Conservation (phyloP, 1,139 yeast species). For the Kodamaea derodonti region DNA sequence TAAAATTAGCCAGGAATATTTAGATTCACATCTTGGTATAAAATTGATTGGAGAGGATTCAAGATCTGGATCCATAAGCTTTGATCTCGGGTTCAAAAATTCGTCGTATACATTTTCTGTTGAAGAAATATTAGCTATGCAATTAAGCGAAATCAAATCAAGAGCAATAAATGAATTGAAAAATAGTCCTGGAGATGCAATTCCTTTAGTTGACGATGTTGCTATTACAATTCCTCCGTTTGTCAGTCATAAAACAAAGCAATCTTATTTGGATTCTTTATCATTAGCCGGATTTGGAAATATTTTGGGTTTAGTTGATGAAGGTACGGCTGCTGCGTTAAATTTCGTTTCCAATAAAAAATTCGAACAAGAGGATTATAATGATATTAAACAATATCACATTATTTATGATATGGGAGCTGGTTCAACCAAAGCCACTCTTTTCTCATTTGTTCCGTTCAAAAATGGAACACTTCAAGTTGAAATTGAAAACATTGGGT, state of each 20-base stretch:
- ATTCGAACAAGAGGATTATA: slow-evolving; percentile 31
- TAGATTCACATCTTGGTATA: slow-evolving; percentile 59
- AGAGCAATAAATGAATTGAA: slow-evolving; percentile 54
- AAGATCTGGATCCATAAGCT: slow-evolving; percentile 51
- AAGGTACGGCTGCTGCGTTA: slow-evolving; percentile 86
- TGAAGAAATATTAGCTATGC: slow-evolving; percentile 88
- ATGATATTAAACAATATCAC: slow-evolving; percentile 51
- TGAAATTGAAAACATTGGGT: slow-evolving; percentile 71
- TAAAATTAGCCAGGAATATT: slow-evolving; percentile 41
- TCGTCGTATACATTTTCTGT: slow-evolving; percentile 40
- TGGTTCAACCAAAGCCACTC: slow-evolving; percentile 82
- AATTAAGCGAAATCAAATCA: slow-evolving; percentile 56
- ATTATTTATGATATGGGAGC: slow-evolving; percentile 90
- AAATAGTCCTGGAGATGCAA: slow-evolving; percentile 25
- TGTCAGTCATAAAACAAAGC: slow-evolving; percentile 62
- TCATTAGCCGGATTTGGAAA: slow-evolving; percentile 62
- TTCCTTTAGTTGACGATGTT: slow-evolving; percentile 51
- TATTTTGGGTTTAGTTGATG: slow-evolving; percentile 71
- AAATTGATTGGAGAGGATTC: slow-evolving; percentile 36
- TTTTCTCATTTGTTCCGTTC: slow-evolving; percentile 59
- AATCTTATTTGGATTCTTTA: slow-evolving; percentile 70
- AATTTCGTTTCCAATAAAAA: slow-evolving; percentile 60
- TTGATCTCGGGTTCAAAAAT: slow-evolving; percentile 45
- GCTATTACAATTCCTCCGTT: slow-evolving; percentile 78
- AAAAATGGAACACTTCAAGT: slow-evolving; percentile 38